phyloP scores from a whole-genome alignment of 169 alveolate species.

The Cryptosporidium bovis region DNA sequence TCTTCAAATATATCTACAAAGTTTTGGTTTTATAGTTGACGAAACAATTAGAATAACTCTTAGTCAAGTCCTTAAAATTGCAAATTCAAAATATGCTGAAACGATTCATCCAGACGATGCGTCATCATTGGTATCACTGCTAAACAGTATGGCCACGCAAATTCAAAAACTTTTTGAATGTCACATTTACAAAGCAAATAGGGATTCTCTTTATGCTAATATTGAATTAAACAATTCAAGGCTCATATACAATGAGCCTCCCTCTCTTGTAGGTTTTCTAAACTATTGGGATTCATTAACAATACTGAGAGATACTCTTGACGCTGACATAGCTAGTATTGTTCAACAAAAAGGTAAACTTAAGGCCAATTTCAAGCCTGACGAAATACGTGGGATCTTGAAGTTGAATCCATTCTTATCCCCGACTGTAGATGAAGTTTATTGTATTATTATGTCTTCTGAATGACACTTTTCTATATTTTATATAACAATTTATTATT shows the following conservation, averaged over 20 bases:
- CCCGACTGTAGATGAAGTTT: conserved; percentile 39
- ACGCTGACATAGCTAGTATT: conserved; percentile 63
- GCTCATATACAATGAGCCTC: conserved; percentile 48
- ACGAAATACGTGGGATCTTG: conserved; percentile 53
- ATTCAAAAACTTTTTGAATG: conserved; percentile 52
- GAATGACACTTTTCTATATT: background rate
- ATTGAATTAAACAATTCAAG: conserved; percentile 22
- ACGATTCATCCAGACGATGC: conserved; percentile 49
- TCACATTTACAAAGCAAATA: conserved; percentile 40
- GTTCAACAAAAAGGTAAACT: conserved; percentile 57
- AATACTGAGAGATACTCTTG: conserved; percentile 52
- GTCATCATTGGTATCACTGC: conserved; percentile 41
- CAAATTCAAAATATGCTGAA: conserved; percentile 27
- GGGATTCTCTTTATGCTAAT: conserved; percentile 10
- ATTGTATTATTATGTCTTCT: conserved; percentile 37
- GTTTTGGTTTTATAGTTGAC: conserved; percentile 65
- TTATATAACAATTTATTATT: background rate
- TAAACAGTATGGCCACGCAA: conserved; percentile 37
- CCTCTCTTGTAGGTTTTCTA: conserved; percentile 39
- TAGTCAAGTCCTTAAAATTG: conserved; percentile 37
- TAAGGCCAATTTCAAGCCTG: conserved; percentile 18
- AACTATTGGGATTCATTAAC: conserved; percentile 53
- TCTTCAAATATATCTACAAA: conserved; percentile 18
- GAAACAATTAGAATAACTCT: conserved; percentile 35
- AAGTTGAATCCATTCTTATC: conserved; percentile 59